Percentiles rank a stretch among this genome's conserved stretches.
These are phyloP conservation scores for Pseudotsuga menziesii DNA, from an alignment of 75 land plant species.

Conservation along the genomic window DNA sequence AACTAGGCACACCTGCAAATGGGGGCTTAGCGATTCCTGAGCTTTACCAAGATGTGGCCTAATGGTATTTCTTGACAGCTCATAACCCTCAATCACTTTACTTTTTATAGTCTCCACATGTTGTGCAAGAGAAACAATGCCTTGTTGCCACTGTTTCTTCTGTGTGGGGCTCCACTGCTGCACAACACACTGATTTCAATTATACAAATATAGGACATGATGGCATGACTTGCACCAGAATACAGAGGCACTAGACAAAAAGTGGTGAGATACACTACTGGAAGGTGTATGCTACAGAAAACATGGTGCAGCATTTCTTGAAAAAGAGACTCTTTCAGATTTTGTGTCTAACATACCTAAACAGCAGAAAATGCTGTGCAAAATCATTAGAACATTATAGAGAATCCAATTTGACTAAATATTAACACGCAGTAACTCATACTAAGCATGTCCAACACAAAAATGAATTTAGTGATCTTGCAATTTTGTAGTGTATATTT, in stretches of 20 bases:
- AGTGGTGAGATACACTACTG: not conserved
- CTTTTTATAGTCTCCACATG: constrained; percentile 26
- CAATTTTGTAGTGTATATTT: no score
- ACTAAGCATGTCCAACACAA: not conserved
- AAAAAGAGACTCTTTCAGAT: no score
- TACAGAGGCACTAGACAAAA: not conserved
- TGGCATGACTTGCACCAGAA: not conserved
- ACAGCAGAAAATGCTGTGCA: no score
- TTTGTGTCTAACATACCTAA: no score
- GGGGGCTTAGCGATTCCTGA: constrained; percentile 19
- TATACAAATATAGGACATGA: not conserved
- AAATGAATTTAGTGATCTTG: not conserved
- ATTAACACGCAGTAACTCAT: not conserved
- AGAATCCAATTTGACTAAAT: no score
- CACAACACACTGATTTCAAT: constrained; percentile 12
- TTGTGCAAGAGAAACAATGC: constrained; percentile 31
- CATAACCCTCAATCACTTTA: constrained; percentile 33
- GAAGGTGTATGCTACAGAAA: no score
- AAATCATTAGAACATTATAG: no score
- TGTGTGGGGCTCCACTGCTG: constrained; percentile 44
- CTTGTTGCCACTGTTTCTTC: constrained; percentile 32
- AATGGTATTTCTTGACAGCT: constrained; percentile 27
- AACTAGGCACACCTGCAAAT: constrained; percentile 7
- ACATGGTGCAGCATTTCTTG: no score
- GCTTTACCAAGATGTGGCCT: constrained; percentile 40